Evolutionary conservation across 2,329 filamentous ascomycete species (phyloP), one percentile per base, ranked within the genome.

Genomic region (Exophiala sideris): DNA sequence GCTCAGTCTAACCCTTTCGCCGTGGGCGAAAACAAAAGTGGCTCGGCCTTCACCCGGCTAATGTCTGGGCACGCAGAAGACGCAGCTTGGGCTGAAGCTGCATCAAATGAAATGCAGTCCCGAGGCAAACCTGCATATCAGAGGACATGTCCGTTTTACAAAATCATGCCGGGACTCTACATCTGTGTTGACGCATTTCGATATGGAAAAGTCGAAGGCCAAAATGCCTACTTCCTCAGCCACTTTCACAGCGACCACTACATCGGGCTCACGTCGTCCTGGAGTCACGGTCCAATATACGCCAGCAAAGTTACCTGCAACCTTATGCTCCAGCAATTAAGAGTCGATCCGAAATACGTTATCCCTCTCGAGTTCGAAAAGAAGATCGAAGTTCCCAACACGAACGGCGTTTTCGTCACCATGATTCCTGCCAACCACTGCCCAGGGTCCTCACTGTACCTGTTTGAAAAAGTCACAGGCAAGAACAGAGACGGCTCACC

Each of bases 201-300:
- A 16, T 99, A 97, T 66, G 94, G 94, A 2, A 90, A 91, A 3
- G 89, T 99, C 0, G 81, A 95, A 67, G 91, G 90, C 0, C 96
- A 91, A 69, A 87, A 88, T 50, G 94, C 92, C 1, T 99, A 99
- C 68, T 99, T 99, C 63, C 79, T 99, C 9, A 96, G 91, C 64
- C 94, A 99, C 68, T 99, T 97, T 63, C 94, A 99, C 71, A 96
- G 91, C 65, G 94, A 99, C 68, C 94, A 99, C 68, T 99, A 99
- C 65, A 85, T 96, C 33, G 94, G 94, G 2, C 75, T 99, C 9
- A 94, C 89, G 9, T 84, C 88, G 6, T 89, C 80, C 32, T 99
- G 94, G 94, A 83, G 78, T 36, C 91, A 99, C 68, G 94, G 94
- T 0, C 92, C 91, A 0, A 97, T 99, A 45, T 99, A 96, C 66